Evolutionary conservation across 2,329 filamentous ascomycete species (phyloP).

Genomic region (Verticillium tricorpus): DNA sequence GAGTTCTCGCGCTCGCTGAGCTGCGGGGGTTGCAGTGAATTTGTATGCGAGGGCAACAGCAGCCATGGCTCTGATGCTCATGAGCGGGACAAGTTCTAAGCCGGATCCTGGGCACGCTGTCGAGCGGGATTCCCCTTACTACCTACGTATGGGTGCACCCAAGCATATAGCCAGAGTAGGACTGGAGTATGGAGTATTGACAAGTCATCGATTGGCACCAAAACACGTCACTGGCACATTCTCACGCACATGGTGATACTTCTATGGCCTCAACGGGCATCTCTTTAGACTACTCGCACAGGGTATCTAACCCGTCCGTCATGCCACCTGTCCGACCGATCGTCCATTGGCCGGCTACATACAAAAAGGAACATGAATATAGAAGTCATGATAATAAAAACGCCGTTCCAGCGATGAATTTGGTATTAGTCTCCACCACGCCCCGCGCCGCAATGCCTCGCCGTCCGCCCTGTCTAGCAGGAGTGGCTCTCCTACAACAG

Average conservation of each 20-base stretch:
- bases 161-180: no score
- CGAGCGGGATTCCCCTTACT: no score
- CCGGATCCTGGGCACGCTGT: no score
- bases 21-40: no score
- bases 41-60: no score
- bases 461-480: not conserved
- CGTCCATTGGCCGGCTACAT: not conserved
- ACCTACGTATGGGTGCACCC: no score
- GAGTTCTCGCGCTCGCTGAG: no score
- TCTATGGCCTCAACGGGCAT: not conserved
- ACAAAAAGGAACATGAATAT: not conserved
- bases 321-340: not conserved
- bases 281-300: not conserved
- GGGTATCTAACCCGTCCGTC: not conserved
- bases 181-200: no score
- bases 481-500: conserved; percentile 23
- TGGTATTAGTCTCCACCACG: not conserved
- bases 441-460: not conserved
- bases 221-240: no score
- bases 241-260: not conserved
- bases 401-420: not conserved
- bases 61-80: no score
- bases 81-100: no score
- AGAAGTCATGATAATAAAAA: not conserved
- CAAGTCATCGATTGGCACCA: no score